A percentile compares a stretch with the other conserved stretches of the same genome.
Evolutionary conservation across 257 asterid genomes (phyloP).

Genomic region (Solanum piurae): DNA sequence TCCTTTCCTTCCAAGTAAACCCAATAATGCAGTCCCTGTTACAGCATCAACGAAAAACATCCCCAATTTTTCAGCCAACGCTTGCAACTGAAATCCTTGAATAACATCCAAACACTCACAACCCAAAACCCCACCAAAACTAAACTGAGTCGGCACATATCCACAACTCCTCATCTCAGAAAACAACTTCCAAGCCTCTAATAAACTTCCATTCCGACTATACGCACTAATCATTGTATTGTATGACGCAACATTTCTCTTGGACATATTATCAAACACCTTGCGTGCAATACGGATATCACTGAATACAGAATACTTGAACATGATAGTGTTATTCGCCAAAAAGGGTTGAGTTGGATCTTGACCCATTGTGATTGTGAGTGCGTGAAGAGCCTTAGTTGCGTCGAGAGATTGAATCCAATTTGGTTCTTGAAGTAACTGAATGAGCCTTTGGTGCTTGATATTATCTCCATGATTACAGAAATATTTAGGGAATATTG

Average conservation of each 20-base stretch:
- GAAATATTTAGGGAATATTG: too few relatives aligned
- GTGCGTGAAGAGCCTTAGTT: slow-evolving; percentile 51
- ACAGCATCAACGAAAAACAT: slow-evolving; percentile 29
- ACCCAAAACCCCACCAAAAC: slow-evolving; percentile 48
- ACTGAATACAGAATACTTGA: slow-evolving; percentile 23
- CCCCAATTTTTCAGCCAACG: slow-evolving; percentile 49
- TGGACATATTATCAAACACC: slow-evolving; percentile 62
- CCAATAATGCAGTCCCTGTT: slow-evolving; percentile 70
- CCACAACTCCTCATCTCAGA: slow-evolving; percentile 44
- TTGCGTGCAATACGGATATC: slow-evolving; percentile 27
- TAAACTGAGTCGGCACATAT: slow-evolving; percentile 44
- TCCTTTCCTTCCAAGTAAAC: slow-evolving; percentile 48
- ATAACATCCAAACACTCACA: slow-evolving; percentile 29
- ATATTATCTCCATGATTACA: slow-evolving; percentile 12
- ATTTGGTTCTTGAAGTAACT: slow-evolving; percentile 37
- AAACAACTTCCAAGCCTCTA: slow-evolving; percentile 41
- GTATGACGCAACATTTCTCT: slow-evolving; percentile 47
- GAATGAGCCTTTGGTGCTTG: slow-evolving; percentile 20
- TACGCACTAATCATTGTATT: slow-evolving; percentile 55
- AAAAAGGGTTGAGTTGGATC: slow-evolving; percentile 34
- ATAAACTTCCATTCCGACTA: slow-evolving; percentile 24
- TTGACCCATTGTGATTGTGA: slow-evolving; percentile 38
- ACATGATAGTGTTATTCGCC: slow-evolving; percentile 39
- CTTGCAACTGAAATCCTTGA: slow-evolving; percentile 53
- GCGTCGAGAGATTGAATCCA: slow-evolving; percentile 23